A percentile compares a stretch with the other conserved stretches of the same genome.
Evolutionary conservation across 768 basidiomycete species (phyloP).

Genomic region (Psilocybe sp.): DNA sequence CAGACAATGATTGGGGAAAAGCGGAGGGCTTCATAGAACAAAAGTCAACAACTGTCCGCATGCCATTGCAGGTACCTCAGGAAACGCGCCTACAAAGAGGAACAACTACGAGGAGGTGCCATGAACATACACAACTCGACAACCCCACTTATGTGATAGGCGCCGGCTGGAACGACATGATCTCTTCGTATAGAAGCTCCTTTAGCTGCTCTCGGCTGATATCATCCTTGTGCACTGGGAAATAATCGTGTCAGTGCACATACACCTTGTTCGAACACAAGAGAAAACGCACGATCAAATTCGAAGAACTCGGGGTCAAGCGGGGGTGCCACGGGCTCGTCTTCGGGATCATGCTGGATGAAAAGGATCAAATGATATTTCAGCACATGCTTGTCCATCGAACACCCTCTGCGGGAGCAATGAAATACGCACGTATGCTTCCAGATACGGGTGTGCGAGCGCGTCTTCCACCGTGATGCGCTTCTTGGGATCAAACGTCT

Average conservation of each 20-base stretch:
- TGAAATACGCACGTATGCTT: constrained; percentile 71
- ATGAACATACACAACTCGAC: too few relatives aligned
- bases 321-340: constrained; percentile 95
- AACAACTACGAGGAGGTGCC: too few relatives aligned
- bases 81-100: too few relatives aligned
- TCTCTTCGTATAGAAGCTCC: constrained; percentile 91
- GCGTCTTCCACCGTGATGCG: constrained; percentile 94
- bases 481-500: constrained; percentile 98
- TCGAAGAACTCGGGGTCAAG: constrained; percentile 96
- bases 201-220: constrained; percentile 95
- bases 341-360: constrained; percentile 86
- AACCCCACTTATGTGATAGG: constrained; percentile 34
- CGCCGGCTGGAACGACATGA: constrained; percentile 80
- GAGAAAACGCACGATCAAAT: constrained; percentile 73
- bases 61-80: too few relatives aligned
- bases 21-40: too few relatives aligned
- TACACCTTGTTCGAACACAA: not conserved
- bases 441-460: constrained; percentile 90
- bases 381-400: not conserved
- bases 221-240: constrained; percentile 89
- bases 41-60: too few relatives aligned
- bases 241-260: constrained; percentile 1
- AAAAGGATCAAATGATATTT: not conserved
- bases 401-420: not conserved
- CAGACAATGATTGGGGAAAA: too few relatives aligned